Evolutionary conservation across 2,329 filamentous ascomycete genomes (phyloP).

Genomic region (Macrophomina phaseolina): DNA sequence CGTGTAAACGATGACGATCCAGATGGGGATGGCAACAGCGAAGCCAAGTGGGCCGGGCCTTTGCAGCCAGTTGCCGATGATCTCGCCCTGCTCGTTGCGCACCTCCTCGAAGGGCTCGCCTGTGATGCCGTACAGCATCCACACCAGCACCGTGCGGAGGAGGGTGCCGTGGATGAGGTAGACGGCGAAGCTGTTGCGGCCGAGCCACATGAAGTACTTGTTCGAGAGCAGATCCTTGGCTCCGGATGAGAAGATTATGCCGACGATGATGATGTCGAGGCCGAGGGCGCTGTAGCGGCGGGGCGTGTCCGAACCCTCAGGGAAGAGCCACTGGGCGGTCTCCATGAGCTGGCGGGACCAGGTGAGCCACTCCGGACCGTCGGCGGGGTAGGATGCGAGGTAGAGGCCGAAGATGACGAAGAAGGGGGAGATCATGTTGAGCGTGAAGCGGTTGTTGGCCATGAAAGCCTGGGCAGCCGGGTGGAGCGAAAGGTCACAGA

Average conservation of each 20-base stretch:
- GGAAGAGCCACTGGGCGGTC: slow-evolving; percentile 53
- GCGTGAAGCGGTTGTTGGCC: slow-evolving; percentile 46
- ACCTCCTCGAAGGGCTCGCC: slow-evolving; percentile 50
- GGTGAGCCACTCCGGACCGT: slow-evolving; percentile 49
- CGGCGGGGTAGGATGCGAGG: slow-evolving; percentile 56
- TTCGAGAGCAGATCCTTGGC: slow-evolving; percentile 58
- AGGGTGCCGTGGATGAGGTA: slow-evolving; percentile 62
- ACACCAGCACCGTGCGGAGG: slow-evolving; percentile 57
- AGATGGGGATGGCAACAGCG: slow-evolving; percentile 52
- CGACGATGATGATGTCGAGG: slow-evolving; percentile 56
- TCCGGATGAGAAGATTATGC: slow-evolving; percentile 57
- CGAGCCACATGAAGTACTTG: slow-evolving; percentile 59
- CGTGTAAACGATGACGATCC: slow-evolving; percentile 55
- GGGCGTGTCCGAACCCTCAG: slow-evolving; percentile 50
- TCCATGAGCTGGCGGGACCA: slow-evolving; percentile 56
- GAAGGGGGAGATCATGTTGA: slow-evolving; percentile 45
- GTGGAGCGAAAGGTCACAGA: slow-evolving; percentile 58
- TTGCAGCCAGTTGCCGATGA: slow-evolving; percentile 50
- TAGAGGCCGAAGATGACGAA: slow-evolving; percentile 54
- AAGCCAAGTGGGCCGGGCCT: slow-evolving; percentile 49
- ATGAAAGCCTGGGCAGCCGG: slow-evolving; percentile 54
- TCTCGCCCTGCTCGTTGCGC: slow-evolving; percentile 47
- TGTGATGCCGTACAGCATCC: slow-evolving; percentile 59
- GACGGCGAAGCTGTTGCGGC: slow-evolving; percentile 62
- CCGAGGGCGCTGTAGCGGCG: slow-evolving; percentile 55